A percentile compares a stretch with the other conserved stretches of the same genome.
These are phyloP conservation scores for Epithemia pelagica DNA, from an alignment of 108 stramenopile species.

Conservation along the genomic window DNA sequence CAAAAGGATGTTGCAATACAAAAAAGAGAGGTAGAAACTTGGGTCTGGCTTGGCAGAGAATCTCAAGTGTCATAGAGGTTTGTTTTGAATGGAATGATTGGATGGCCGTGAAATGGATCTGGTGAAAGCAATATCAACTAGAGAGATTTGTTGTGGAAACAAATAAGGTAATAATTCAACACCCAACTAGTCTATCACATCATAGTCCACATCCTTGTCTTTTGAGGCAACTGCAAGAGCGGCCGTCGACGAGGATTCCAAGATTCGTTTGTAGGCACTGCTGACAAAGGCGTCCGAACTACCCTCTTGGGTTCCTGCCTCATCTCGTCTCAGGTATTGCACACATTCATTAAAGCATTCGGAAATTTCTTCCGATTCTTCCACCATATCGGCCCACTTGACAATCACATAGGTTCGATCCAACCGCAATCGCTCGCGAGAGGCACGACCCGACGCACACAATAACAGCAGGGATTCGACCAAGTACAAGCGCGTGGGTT, in stretches of 20 bases:
- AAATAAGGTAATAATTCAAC: too few species aligned
- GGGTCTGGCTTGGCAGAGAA: too few species aligned
- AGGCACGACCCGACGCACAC: constrained; percentile 58
- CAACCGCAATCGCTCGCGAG: constrained; percentile 56
- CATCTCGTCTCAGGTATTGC: constrained; percentile 78
- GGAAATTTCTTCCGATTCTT: constrained; percentile 74
- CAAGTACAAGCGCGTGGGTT: constrained; percentile 40
- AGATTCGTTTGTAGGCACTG: constrained; percentile 2
- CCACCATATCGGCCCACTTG: constrained; percentile 80
- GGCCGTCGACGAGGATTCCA: background rate
- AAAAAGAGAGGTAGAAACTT: too few species aligned
- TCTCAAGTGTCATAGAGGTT: too few species aligned
- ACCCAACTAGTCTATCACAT: background rate
- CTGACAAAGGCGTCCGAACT: constrained; percentile 58
- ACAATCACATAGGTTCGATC: constrained; percentile 64
- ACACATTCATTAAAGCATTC: constrained; percentile 83
- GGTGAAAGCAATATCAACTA: too few species aligned
- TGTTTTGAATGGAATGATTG: too few species aligned
- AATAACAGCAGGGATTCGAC: constrained; percentile 71
- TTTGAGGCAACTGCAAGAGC: background rate
- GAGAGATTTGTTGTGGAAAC: too few species aligned
- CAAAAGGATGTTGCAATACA: too few species aligned
- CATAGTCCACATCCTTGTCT: background rate
- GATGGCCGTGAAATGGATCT: too few species aligned
- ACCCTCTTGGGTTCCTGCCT: constrained; percentile 78